Conservation (phyloP, 192 early-diverging fungal species). For the Coemansia sp. region DNA sequence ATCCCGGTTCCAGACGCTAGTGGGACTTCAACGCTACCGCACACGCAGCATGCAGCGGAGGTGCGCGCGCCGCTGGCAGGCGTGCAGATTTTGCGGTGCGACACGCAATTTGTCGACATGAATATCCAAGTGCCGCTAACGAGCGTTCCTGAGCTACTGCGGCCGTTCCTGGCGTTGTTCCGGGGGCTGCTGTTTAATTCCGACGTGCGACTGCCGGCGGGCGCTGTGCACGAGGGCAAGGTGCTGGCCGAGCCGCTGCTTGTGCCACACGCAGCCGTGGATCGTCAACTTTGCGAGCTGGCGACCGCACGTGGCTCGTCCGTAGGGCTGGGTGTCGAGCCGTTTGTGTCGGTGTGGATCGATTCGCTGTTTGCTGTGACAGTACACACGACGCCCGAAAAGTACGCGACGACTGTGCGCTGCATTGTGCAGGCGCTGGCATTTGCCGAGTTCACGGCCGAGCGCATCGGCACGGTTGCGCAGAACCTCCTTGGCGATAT, state of each 20-base stretch:
- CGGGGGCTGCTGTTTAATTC: conserved; percentile 72
- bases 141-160: conserved; percentile 58
- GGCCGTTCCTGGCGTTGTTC: conserved; percentile 72
- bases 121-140: conserved; percentile 56
- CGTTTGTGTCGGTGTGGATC: conserved; percentile 51
- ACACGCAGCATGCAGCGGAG: background rate
- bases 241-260: background rate
- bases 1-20: conserved; percentile 54
- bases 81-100: conserved; percentile 62
- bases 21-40: conserved; percentile 1
- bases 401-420: conserved; percentile 38
- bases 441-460: conserved; percentile 66
- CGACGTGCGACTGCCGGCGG: conserved; percentile 53
- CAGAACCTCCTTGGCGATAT: conserved; percentile 72
- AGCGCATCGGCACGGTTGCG: conserved; percentile 64
- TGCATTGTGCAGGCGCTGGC: conserved; percentile 58
- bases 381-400: conserved; percentile 18
- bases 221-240: conserved; percentile 29
- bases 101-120: conserved; percentile 65
- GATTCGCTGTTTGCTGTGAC: conserved; percentile 62
- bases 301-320: conserved; percentile 46
- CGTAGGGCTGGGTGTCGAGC: conserved; percentile 50
- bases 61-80: conserved; percentile 48
- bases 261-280: conserved; percentile 27
- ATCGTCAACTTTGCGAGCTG: conserved; percentile 51